phyloP scores from a whole-genome alignment of 345 rosid genomes.

The Melaleuca alternifolia region DNA sequence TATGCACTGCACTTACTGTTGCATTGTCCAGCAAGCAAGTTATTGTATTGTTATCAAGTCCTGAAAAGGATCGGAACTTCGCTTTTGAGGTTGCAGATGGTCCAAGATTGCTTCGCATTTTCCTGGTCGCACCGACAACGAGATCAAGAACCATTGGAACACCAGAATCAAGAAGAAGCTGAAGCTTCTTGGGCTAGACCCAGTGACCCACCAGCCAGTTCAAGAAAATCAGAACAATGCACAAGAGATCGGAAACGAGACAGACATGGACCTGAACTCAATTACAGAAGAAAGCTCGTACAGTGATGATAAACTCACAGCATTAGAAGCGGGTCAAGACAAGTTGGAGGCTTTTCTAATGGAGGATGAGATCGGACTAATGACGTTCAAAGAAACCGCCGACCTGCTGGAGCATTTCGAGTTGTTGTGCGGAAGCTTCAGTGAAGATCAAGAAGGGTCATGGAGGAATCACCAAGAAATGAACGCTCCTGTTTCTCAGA shows the following conservation, averaged over 20 bases:
- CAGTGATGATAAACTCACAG: neutral
- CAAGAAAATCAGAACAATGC: constrained; percentile 8
- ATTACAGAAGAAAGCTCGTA: constrained; percentile 1
- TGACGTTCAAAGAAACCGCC: constrained; percentile 13
- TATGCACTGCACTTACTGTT: neutral
- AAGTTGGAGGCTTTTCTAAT: neutral
- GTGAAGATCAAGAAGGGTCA: constrained; percentile 5
- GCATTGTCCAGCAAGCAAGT: neutral
- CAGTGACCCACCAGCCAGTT: constrained; percentile 49
- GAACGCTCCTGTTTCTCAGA: constrained; percentile 14
- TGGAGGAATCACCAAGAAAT: constrained; percentile 15
- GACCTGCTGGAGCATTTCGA: constrained; percentile 17
- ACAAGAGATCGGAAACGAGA: neutral
- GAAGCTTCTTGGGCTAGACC: constrained; percentile 57
- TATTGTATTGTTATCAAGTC: neutral
- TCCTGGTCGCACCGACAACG: constrained; percentile 90
- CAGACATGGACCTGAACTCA: neutral
- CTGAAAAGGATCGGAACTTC: neutral
- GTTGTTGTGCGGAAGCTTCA: constrained; percentile 24
- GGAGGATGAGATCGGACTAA: neutral
- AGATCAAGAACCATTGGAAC: constrained; percentile 96
- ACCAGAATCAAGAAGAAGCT: constrained; percentile 80
- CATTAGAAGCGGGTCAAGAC: neutral
- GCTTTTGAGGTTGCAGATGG: constrained; percentile 39
- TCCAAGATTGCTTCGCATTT: constrained; percentile 85